Evolutionary conservation across 164 flowering plant species (phyloP), one percentile per base, ranked within the genome.

Genomic region (Akebia trifoliata): DNA sequence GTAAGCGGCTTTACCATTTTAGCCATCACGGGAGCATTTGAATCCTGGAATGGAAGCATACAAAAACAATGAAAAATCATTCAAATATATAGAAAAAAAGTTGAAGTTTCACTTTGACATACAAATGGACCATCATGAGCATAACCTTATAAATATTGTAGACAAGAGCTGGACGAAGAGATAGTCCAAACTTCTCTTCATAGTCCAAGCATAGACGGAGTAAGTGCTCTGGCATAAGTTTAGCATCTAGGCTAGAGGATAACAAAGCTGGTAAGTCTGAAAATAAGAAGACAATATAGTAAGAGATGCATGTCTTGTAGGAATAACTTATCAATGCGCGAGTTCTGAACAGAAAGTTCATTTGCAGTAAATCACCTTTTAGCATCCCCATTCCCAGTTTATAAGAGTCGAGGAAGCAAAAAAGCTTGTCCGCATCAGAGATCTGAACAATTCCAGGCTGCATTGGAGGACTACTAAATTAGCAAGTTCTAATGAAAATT

Each of bases 141-240:
- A 21, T 34, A 58, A 87, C 97, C 97, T 90, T 87, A 64, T 93
- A 93, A 63, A 86, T 74, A 44, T 87, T 90, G 70, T 78, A 83
- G 40, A 46, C 49, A 20, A 15, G 42, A 54, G 64, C 59, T 44
- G 68, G 24, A 22, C 54, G 62, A 11, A 48, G 57, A 58, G 74
- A 51, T 18, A 57, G 73, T 59, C 42, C 59, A 67, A 77, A 62
- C 54, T 61, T 71, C 31, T 71, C 59, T 24, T 83, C 77, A 65
- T 78, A 81, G 69, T 81, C 87, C 70, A 87, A 39, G 56, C 81
- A 86, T 38, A 87, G 64, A 21, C 69, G 82, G 17, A 94, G 75
- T 32, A 87, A 57, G 61, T 87, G 89, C 67, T 90, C 97, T 26
- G 85, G 90, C 50, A 70, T 59, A 50, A 94, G 77, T 57, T 73